Base-by-base conservation (phyloP, 1,139 yeast genomes). In the Diutina rugosa region DNA sequence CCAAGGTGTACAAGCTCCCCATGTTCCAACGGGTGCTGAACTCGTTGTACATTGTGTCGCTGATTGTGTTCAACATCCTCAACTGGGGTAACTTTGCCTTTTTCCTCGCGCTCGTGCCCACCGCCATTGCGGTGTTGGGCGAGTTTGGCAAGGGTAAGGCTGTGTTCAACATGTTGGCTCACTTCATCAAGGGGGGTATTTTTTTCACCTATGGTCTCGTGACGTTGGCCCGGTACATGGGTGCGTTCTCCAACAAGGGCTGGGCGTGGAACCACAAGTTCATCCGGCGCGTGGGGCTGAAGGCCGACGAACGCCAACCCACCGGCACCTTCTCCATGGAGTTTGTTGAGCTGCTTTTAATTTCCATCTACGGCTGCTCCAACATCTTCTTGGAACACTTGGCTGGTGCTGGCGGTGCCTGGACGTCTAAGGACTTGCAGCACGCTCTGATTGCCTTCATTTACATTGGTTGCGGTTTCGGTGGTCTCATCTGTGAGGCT, bases 381-480 rank as follows among this genome's bases (percentile, higher is more conserved):
- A 91, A 93, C 67, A 76, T 93, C 41, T 93, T 93, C 66, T 70
- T 93, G 71, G 99, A 93, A 71, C 97, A 90, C 68, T 77, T 93
- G 62, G 67, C 79, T 9, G 69, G 68, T 57, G 86, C 96, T 6
- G 91, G 86, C 56, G 95, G 93, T 46, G 81, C 70, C 55, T 93
- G 97, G 97, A 76, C 88, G 10, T 87, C 96, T 49, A 91, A 91
- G 69, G 99, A 93, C 68, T 79, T 93, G 61, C 98, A 93, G 71
- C 99, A 93, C 68, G 96, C 77, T 10, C 89, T 97, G 16, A 91
- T 93, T 69, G 99, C 99, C 1, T 93, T 93, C 68, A 87, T 93
- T 81, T 93, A 78, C 68, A 78, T 93, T 64, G 98, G 99, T 10
- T 84, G 93, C 57, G 99, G 99, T 6, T 73, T 90, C 51, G 87